These are phyloP conservation scores for Sphaerulina vaccinii DNA, from an alignment of 2,329 filamentous ascomycete genomes.

Conservation along the genomic window DNA sequence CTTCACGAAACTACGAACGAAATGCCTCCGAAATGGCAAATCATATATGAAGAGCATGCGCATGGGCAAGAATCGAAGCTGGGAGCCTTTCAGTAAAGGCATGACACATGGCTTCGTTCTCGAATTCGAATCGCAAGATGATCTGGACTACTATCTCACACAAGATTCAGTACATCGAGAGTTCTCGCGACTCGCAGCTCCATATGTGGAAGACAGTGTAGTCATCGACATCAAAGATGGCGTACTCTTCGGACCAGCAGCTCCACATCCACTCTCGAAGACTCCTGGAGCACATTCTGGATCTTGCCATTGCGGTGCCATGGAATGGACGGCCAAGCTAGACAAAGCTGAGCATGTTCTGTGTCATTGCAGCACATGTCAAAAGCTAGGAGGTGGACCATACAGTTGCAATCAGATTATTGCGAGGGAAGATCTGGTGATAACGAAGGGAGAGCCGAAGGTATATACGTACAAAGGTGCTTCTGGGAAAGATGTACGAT, in stretches of 20 bases:
- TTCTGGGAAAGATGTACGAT: slow-evolving; percentile 39
- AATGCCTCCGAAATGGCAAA: slow-evolving; percentile 31
- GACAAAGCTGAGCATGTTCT: slow-evolving; percentile 36
- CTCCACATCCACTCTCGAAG: slow-evolving; percentile 13
- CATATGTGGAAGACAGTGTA: slow-evolving; percentile 36
- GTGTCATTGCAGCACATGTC: slow-evolving; percentile 40
- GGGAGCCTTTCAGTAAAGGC: slow-evolving; percentile 37
- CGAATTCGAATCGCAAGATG: slow-evolving; percentile 37
- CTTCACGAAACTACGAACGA: slow-evolving; percentile 33
- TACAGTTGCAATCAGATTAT: slow-evolving; percentile 42
- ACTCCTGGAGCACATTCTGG: slow-evolving; percentile 31
- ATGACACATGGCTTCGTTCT: slow-evolving; percentile 40
- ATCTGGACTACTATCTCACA: slow-evolving; percentile 38
- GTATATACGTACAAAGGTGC: slow-evolving; percentile 38
- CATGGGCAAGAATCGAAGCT: slow-evolving; percentile 38
- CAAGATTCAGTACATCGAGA: slow-evolving; percentile 35
- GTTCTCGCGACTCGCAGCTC: slow-evolving; percentile 33
- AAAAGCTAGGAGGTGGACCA: slow-evolving; percentile 38
- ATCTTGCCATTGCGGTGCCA: slow-evolving; percentile 36
- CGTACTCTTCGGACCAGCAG: slow-evolving; percentile 33
- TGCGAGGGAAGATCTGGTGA: slow-evolving; percentile 30
- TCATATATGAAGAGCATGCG: slow-evolving; percentile 37
- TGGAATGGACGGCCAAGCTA: slow-evolving; percentile 32
- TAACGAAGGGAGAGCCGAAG: slow-evolving; percentile 32
- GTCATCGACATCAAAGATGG: slow-evolving; percentile 39